Base-by-base conservation (phyloP, 1,139 yeast genomes). In the Kurtzmaniella quercitrusa region DNA sequence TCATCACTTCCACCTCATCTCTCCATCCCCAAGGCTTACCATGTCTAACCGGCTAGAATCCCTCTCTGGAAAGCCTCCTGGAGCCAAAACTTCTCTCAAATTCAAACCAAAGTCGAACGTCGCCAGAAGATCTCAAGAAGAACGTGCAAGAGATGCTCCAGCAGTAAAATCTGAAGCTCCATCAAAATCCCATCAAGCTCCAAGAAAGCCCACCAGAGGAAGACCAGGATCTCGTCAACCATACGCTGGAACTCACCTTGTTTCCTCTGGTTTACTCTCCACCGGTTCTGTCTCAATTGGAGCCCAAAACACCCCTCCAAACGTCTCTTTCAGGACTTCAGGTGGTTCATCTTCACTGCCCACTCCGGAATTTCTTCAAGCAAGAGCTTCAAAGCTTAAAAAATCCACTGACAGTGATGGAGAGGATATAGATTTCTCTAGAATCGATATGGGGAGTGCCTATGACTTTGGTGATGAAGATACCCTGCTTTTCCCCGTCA, bases 61-160 rank as follows among this genome's bases (percentile, higher is more conserved):
- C 18, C 62, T 73, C 52, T 55, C 68, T 38, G 66, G 65, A 46
- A 63, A 66, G 50, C 55, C 54, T 2, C 45, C 54, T 40, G 55
- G 46, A 4, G 53, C 66, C n/a, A 81, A 77, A 54, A 79, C 81
- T 17, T 70, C 73, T 25, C 69, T 78, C 43, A 82, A 84, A 61
- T 89, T 89, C 63, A 79, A 82, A 57, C 96, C 96, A 1, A 89
- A 89, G 60, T 83, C 73, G 1, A 43, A 43, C 38, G 95, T 89
- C 37, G 88, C 87, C 1, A 72, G 97, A 62, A 80, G 88, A 58
- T 68, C 89, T 17, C 84, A 87, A 53, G 93, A 86, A 55, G 96
- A 88, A 56, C 70, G 96, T 59, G 94, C 81, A 25, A 81, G 84
- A 38, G 79, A 81, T 34, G 90, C 90, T 0, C 88, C 90, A 1